Conservation (phyloP, 352 stramenopile genomes). For the Phytophthora idaei region DNA sequence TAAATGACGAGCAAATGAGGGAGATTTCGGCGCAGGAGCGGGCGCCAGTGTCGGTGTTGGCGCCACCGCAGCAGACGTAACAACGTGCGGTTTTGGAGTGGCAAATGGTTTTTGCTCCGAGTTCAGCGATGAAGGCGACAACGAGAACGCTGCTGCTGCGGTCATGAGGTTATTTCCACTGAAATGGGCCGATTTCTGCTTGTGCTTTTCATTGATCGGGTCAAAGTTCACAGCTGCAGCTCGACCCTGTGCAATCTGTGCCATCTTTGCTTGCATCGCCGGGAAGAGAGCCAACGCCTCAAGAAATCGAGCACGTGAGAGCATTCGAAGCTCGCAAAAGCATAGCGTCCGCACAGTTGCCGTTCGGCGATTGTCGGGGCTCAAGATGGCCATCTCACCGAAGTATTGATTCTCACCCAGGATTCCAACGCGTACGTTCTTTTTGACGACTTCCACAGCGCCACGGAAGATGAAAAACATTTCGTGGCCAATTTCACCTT, state of each 20-base stretch:
- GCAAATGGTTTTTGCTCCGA: slow-evolving; percentile 4
- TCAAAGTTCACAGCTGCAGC: slow-evolving; percentile 23
- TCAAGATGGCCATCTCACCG: slow-evolving; percentile 79
- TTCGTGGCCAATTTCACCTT: slow-evolving; percentile 71
- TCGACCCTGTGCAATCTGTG: slow-evolving; percentile 47
- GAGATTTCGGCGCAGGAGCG: neutral
- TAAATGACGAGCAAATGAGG: slow-evolving; percentile 14
- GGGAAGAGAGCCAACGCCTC: slow-evolving; percentile 55
- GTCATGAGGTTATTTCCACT: slow-evolving; percentile 17
- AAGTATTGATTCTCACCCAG: slow-evolving; percentile 82
- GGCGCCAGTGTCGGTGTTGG: slow-evolving; percentile 2
- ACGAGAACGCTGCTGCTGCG: slow-evolving; percentile 17
- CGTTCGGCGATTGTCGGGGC: slow-evolving; percentile 55
- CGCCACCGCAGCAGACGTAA: slow-evolving; percentile 1
- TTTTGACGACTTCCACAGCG: slow-evolving; percentile 56
- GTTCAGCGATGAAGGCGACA: slow-evolving; percentile 17
- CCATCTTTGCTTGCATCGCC: slow-evolving; percentile 66
- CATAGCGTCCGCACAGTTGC: slow-evolving; percentile 71
- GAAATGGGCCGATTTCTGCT: slow-evolving; percentile 24
- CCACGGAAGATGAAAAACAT: slow-evolving; percentile 79
- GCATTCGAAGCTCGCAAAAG: slow-evolving; percentile 72
- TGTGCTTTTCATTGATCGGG: slow-evolving; percentile 24
- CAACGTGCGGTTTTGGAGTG: neutral
- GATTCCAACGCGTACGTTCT: slow-evolving; percentile 55
- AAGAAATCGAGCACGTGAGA: slow-evolving; percentile 67